Conservation (phyloP, 441 rosid genomes). For the Francoa sonchifolia region DNA sequence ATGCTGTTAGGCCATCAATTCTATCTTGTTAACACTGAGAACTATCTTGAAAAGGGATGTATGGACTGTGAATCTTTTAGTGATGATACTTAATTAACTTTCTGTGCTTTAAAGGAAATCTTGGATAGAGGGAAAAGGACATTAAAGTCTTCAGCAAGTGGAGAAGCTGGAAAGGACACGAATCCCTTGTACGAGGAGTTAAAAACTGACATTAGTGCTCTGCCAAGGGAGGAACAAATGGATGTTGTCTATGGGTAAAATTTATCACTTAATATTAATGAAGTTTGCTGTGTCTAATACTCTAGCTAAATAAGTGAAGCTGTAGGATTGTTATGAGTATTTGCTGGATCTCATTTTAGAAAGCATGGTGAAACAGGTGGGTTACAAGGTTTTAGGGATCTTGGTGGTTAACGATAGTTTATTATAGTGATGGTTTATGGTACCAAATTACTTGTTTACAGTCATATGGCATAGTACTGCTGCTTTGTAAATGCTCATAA, state of each 20-base stretch:
- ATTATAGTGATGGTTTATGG: no score
- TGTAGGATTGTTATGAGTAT: not conserved
- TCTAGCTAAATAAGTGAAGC: no score
- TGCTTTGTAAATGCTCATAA: no score
- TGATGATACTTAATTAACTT: conserved; percentile 2
- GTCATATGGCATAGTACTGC: not conserved
- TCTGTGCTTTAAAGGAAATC: conserved; percentile 40
- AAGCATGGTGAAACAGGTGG: no score
- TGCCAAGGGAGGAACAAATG: conserved; percentile 81
- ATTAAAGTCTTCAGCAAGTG: conserved; percentile 13
- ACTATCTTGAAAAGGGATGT: not conserved
- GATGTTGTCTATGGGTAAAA: conserved; percentile 58
- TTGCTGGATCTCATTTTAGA: not conserved
- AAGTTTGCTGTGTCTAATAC: not conserved
- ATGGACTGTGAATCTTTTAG: conserved; percentile 1
- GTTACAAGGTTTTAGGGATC: no score
- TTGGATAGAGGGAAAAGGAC: conserved; percentile 24
- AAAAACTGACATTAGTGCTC: conserved; percentile 55
- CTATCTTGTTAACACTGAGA: conserved; percentile 1
- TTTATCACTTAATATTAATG: conserved; percentile 1
- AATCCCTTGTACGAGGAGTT: conserved; percentile 31
- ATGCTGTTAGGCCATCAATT: conserved; percentile 3
- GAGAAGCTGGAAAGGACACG: conserved; percentile 21
- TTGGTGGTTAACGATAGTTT: no score
- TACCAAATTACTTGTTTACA: no score